Percentiles rank a stretch among this genome's conserved stretches.
phyloP scores from a whole-genome alignment of 805 yeast species.

The Brettanomyces bruxellensis region DNA sequence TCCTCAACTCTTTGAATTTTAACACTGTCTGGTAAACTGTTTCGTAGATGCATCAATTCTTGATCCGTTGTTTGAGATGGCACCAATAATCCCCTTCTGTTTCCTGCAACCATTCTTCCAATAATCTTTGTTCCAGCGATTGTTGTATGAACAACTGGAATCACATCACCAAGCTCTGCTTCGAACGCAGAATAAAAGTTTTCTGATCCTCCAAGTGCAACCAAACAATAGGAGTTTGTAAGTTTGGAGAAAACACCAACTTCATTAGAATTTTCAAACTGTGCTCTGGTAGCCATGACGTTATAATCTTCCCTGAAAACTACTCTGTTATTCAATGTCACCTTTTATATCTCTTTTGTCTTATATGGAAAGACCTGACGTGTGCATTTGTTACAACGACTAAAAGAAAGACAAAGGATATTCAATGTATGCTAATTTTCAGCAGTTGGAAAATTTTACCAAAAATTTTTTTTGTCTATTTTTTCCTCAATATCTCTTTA shows the following conservation, averaged over 20 bases:
- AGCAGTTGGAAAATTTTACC: no score
- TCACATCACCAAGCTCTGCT: constrained; percentile 92
- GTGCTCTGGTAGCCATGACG: constrained; percentile 56
- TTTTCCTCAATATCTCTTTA: not conserved
- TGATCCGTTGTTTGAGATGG: constrained; percentile 98
- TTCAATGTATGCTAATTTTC: not conserved
- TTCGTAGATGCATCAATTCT: constrained; percentile 94
- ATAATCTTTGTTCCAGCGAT: constrained; percentile 97
- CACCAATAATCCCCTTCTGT: constrained; percentile 92
- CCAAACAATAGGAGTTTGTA: constrained; percentile 93
- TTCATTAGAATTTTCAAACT: constrained; percentile 78
- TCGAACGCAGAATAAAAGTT: constrained; percentile 86
- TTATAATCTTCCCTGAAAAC: no score
- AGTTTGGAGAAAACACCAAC: constrained; percentile 92
- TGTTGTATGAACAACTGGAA: constrained; percentile 95
- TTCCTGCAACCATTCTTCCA: constrained; percentile 98
- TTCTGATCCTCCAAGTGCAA: constrained; percentile 93
- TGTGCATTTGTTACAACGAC: no score
- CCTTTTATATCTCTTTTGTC: no score
- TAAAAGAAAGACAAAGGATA: no score
- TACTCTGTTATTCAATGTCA: no score
- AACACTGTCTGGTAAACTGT: constrained; percentile 89
- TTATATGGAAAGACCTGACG: no score
- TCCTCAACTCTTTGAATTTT: constrained; percentile 98
- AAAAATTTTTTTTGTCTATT: not conserved